phyloP scores from a whole-genome alignment of 371 early-diverging fungal genomes.

The Chytridium lagenaria region DNA sequence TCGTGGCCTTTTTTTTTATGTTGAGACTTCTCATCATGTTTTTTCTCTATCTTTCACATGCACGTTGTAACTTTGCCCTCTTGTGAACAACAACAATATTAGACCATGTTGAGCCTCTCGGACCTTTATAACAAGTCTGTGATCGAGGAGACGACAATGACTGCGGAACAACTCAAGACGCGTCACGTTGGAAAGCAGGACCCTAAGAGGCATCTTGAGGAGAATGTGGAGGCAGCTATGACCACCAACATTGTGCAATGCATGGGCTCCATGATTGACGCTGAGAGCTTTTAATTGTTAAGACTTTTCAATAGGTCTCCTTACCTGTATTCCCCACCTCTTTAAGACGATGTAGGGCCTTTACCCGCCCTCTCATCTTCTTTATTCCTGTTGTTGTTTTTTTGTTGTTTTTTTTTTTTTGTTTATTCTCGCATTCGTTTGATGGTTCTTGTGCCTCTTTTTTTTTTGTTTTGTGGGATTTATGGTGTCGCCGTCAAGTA shows the following conservation, averaged over 20 bases:
- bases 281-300: conserved; percentile 51
- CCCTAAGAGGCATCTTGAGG: conserved; percentile 96
- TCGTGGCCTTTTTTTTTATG: not conserved
- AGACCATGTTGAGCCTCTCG: conserved; percentile 84
- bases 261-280: conserved; percentile 90
- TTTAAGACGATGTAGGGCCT: no score
- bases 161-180: conserved; percentile 92
- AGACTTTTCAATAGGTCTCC: not conserved
- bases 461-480: no score
- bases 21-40: not conserved
- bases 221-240: conserved; percentile 88
- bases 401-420: not conserved
- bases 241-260: conserved; percentile 94
- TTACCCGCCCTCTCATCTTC: no score
- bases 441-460: no score
- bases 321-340: no score
- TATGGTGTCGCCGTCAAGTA: no score
- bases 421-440: not conserved
- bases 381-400: no score
- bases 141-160: conserved; percentile 92
- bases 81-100: conserved; percentile 20
- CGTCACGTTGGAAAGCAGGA: conserved; percentile 98
- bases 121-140: conserved; percentile 96
- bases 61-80: no score
- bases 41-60: not conserved